Evolutionary conservation across 176 grass and related monocot genomes (phyloP).

Genomic region (Ensete ventricosum): DNA sequence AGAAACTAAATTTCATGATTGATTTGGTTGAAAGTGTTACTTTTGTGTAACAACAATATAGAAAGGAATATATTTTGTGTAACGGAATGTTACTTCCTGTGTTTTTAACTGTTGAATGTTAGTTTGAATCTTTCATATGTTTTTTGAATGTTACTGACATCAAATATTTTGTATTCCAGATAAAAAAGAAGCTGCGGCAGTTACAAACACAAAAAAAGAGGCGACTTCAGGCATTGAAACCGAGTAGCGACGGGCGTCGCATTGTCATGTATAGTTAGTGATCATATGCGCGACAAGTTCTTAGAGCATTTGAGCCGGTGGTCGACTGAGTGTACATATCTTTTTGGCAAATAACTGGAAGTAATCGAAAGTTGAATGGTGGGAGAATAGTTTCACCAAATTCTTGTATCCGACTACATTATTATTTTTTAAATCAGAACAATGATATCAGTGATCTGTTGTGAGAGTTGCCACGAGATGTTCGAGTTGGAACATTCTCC

Average conservation of each 20-base stretch:
- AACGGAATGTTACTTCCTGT: background rate
- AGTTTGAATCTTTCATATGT: background rate
- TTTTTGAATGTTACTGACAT: too few relatives aligned
- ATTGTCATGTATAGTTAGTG: constrained; percentile 62
- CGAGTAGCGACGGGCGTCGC: constrained; percentile 88
- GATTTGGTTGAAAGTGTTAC: background rate
- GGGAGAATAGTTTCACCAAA: too few relatives aligned
- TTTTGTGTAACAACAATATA: background rate
- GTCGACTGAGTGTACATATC: too few relatives aligned
- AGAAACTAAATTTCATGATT: too few relatives aligned
- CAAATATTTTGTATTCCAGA: constrained; percentile 33
- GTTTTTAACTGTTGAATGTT: background rate
- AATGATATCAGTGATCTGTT: background rate
- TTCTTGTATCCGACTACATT: too few relatives aligned
- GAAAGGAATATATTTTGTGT: background rate
- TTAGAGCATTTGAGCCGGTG: too few relatives aligned
- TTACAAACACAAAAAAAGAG: constrained; percentile 89
- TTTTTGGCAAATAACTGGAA: background rate
- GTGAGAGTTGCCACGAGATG: too few relatives aligned
- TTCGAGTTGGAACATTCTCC: too few relatives aligned
- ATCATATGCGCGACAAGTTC: background rate
- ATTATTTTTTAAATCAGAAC: background rate
- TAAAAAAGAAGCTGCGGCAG: constrained; percentile 91
- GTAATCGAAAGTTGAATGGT: background rate
- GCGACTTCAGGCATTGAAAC: constrained; percentile 85